Conservation (phyloP, 345 rosid genomes). For the Hibiscus syriacus region DNA sequence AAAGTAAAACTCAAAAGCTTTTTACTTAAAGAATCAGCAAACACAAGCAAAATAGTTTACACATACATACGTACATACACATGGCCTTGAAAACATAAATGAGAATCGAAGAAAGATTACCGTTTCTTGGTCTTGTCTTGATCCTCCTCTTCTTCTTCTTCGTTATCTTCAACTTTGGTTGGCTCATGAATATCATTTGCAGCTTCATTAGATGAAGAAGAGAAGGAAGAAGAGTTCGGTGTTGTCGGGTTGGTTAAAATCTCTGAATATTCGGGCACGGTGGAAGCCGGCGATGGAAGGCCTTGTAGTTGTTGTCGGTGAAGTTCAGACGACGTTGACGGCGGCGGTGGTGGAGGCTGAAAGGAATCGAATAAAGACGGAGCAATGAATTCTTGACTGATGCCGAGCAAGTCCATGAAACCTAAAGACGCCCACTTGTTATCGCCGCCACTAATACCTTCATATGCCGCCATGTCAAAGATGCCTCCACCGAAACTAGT, state of each 20-base stretch:
- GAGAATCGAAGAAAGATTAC: conserved; percentile 34
- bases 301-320: conserved; percentile 7
- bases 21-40: neutral
- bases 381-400: conserved; percentile 27
- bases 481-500: conserved; percentile 30
- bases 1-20: neutral
- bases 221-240: conserved; percentile 78
- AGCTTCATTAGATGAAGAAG: conserved; percentile 72
- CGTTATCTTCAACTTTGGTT: conserved; percentile 26
- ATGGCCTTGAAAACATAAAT: too few relatives aligned
- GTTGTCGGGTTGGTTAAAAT: conserved; percentile 68
- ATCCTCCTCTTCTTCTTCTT: conserved; percentile 34
- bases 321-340: conserved; percentile 9
- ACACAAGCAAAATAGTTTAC: neutral
- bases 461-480: conserved; percentile 45
- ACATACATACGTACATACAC: too few relatives aligned
- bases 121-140: conserved; percentile 65
- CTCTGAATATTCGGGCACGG: conserved; percentile 59
- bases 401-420: conserved; percentile 51
- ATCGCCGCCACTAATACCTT: conserved; percentile 15
- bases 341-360: conserved; percentile 12
- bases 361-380: conserved; percentile 52
- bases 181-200: conserved; percentile 34
- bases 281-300: conserved; percentile 36
- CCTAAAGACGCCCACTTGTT: conserved; percentile 26